Conservation (phyloP, 2,329 filamentous ascomycete genomes). For the Diaporthe sp. region DNA sequence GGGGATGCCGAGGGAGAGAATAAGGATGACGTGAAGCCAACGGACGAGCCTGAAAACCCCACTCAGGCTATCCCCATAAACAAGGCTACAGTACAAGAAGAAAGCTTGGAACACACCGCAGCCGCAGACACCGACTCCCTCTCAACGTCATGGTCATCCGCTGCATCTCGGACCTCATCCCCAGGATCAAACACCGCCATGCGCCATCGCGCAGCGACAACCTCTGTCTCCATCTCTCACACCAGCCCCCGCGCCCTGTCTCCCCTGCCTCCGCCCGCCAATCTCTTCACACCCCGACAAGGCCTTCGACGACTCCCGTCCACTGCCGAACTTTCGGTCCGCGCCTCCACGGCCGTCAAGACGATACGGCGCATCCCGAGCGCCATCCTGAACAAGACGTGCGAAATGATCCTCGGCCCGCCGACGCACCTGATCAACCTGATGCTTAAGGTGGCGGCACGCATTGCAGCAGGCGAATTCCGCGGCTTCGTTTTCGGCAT, state of each 20-base stretch:
- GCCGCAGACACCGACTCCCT: slow-evolving; percentile 40
- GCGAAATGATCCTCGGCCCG: slow-evolving; percentile 82
- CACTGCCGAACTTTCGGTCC: slow-evolving; percentile 36
- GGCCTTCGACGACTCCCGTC: slow-evolving; percentile 40
- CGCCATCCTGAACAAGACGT: slow-evolving; percentile 81
- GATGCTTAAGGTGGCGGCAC: slow-evolving; percentile 85
- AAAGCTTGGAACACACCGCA: slow-evolving; percentile 19
- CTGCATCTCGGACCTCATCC: slow-evolving; percentile 33
- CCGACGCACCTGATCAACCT: slow-evolving; percentile 82
- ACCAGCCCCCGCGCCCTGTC: slow-evolving; percentile 70
- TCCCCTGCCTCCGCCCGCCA: slow-evolving; percentile 77
- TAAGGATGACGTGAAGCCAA: background rate
- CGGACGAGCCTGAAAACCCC: background rate
- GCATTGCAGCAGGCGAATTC: slow-evolving; percentile 77
- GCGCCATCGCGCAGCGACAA: slow-evolving; percentile 66
- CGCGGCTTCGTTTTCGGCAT: slow-evolving; percentile 70
- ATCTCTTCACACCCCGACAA: slow-evolving; percentile 68
- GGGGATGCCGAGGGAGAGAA: background rate
- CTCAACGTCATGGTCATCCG: slow-evolving; percentile 46
- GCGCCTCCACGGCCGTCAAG: slow-evolving; percentile 55
- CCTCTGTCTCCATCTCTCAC: slow-evolving; percentile 58
- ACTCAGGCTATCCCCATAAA: background rate
- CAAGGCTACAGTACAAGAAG: background rate
- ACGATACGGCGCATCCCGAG: slow-evolving; percentile 68
- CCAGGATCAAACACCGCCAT: slow-evolving; percentile 48